phyloP scores from a whole-genome alignment of 805 yeast genomes.

The Kodamaea sagamina region DNA sequence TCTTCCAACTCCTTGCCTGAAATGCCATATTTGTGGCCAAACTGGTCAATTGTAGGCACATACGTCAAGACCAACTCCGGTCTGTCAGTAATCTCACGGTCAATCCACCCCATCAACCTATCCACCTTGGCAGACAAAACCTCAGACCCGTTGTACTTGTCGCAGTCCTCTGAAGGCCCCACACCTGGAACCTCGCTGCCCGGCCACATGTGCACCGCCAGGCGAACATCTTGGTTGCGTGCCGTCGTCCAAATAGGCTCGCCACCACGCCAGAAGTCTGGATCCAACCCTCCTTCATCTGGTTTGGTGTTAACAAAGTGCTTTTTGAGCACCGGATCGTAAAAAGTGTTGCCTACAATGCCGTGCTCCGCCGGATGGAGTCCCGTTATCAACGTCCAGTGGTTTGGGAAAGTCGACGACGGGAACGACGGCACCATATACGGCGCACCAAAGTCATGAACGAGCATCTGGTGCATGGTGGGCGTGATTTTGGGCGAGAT shows the following conservation, averaged over 20 bases:
- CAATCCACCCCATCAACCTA: slow-evolving; percentile 69
- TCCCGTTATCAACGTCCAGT: slow-evolving; percentile 90
- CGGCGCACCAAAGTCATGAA: slow-evolving; percentile 64
- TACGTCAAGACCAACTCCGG: slow-evolving; percentile 80
- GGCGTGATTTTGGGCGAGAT: slow-evolving; percentile 71
- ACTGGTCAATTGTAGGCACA: slow-evolving; percentile 79
- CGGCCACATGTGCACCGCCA: slow-evolving; percentile 97
- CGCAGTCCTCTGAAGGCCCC: slow-evolving; percentile 56
- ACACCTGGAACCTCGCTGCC: slow-evolving; percentile 76
- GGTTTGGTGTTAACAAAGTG: slow-evolving; percentile 68
- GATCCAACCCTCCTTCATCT: slow-evolving; percentile 48
- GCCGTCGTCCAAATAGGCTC: slow-evolving; percentile 89
- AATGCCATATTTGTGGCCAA: slow-evolving; percentile 75
- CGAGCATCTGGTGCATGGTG: slow-evolving; percentile 56
- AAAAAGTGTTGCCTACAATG: slow-evolving; percentile 80
- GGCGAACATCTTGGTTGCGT: slow-evolving; percentile 53
- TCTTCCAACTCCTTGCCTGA: slow-evolving; percentile 55
- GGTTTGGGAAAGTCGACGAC: slow-evolving; percentile 86
- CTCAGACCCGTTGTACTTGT: slow-evolving; percentile 66
- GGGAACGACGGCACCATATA: slow-evolving; percentile 88
- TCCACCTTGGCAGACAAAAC: slow-evolving; percentile 54
- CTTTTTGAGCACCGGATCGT: slow-evolving; percentile 54
- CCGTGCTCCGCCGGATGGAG: slow-evolving; percentile 83
- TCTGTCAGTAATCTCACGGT: slow-evolving; percentile 49
- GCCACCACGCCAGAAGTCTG: slow-evolving; percentile 78